Conservation (phyloP, 108 stramenopile genomes). For the Chaetoceros muelleri region DNA sequence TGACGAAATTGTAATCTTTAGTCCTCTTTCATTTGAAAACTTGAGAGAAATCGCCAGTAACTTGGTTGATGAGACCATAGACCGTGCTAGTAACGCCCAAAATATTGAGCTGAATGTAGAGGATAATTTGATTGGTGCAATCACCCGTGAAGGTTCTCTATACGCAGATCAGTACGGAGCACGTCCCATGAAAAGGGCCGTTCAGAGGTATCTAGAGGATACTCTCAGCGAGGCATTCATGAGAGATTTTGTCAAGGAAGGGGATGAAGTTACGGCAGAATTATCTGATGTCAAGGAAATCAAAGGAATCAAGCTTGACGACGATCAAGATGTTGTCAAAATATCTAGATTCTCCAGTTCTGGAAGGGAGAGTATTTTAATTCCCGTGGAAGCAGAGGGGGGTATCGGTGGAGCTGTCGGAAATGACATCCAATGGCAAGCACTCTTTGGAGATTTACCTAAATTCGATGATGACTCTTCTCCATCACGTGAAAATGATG, state of each 20-base stretch:
- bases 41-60: conserved; percentile 59
- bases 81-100: conserved; percentile 36
- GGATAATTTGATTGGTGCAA: conserved; percentile 38
- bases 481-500: neutral
- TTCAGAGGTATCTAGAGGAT: conserved; percentile 63
- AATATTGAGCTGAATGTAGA: conserved; percentile 35
- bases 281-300: conserved; percentile 12
- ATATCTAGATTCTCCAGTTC: conserved; percentile 12
- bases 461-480: conserved; percentile 14
- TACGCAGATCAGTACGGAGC: conserved; percentile 58
- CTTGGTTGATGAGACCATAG: conserved; percentile 37
- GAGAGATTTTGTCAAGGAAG: conserved; percentile 49
- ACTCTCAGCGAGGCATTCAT: conserved; percentile 62
- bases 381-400: conserved; percentile 27
- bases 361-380: conserved; percentile 12
- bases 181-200: conserved; percentile 60
- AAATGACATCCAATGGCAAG: conserved; percentile 15
- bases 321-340: conserved; percentile 18
- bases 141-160: conserved; percentile 46
- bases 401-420: conserved; percentile 14
- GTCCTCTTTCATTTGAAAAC: conserved; percentile 55
- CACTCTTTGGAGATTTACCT: conserved; percentile 22
- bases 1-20: conserved; percentile 93
- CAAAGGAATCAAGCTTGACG: conserved; percentile 1
- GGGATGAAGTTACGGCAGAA: conserved; percentile 46